Conservation (phyloP, 176 grass and related monocot species). For the Musa schizocarpa region DNA sequence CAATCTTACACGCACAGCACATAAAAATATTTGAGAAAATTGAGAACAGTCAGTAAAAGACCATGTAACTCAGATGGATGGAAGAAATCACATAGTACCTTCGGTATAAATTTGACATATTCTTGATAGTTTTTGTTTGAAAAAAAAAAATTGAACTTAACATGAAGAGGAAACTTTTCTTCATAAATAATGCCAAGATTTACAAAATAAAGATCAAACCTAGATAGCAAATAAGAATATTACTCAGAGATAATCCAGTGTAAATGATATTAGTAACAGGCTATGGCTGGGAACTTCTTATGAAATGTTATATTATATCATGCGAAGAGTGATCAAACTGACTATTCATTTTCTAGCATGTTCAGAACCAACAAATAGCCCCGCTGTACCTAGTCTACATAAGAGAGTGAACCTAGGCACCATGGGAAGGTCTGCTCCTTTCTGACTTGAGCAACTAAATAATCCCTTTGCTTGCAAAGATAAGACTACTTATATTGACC, state of each 20-base stretch:
- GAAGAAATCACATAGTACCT: neutral
- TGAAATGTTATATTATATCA: neutral
- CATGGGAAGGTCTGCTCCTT: too few species aligned
- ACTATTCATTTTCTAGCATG: too few species aligned
- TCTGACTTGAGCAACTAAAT: too few species aligned
- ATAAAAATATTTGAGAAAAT: neutral
- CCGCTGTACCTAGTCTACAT: too few species aligned
- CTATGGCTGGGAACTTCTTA: neutral
- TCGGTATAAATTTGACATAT: neutral
- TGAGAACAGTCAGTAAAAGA: neutral
- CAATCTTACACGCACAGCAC: neutral
- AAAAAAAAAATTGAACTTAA: neutral
- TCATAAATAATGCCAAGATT: slow-evolving; percentile 1
- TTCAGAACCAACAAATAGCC: too few species aligned
- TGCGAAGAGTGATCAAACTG: too few species aligned
- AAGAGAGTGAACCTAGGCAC: too few species aligned
- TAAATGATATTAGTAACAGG: neutral
- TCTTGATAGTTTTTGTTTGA: neutral
- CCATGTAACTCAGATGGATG: neutral
- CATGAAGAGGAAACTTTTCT: neutral
- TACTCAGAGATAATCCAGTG: neutral
- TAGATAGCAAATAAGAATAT: neutral
- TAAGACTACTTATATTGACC: too few species aligned
- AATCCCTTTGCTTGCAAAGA: too few species aligned
- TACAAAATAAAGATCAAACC: neutral